Conservation (phyloP, 345 rosid genomes). For the Cardiospermum halicacabum region DNA sequence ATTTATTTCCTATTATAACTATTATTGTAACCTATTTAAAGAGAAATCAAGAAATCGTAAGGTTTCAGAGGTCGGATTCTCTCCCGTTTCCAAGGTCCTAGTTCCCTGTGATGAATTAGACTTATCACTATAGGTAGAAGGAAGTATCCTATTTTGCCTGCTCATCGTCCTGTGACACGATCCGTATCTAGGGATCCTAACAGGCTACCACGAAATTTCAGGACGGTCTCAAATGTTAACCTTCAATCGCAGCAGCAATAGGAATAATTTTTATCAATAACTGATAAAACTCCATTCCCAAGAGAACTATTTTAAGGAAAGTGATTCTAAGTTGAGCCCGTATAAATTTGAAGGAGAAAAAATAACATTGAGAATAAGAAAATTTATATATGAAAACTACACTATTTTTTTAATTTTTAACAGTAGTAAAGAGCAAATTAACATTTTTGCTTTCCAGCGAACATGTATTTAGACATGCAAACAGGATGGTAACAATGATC, state of each 20-base stretch:
- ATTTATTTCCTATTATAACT: too few species aligned
- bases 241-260: conserved; percentile 33
- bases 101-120: too few species aligned
- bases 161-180: too few species aligned
- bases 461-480: conserved; percentile 3
- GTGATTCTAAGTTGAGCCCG: not conserved
- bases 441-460: not conserved
- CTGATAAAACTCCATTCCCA: not conserved
- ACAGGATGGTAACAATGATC: not conserved
- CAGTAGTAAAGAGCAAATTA: not conserved
- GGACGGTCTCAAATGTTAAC: conserved; percentile 91
- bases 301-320: not conserved
- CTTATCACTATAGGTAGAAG: too few species aligned
- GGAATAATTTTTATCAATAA: too few species aligned
- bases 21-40: too few species aligned
- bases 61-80: too few species aligned
- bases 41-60: too few species aligned
- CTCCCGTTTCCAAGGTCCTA: too few species aligned
- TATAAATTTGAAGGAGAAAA: not conserved
- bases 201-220: conserved; percentile 88
- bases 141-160: too few species aligned
- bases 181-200: too few species aligned
- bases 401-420: not conserved
- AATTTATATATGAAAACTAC: not conserved
- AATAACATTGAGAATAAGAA: not conserved